Conservation (phyloP, 805 yeast genomes). For the Yamadazyma philogaea region DNA sequence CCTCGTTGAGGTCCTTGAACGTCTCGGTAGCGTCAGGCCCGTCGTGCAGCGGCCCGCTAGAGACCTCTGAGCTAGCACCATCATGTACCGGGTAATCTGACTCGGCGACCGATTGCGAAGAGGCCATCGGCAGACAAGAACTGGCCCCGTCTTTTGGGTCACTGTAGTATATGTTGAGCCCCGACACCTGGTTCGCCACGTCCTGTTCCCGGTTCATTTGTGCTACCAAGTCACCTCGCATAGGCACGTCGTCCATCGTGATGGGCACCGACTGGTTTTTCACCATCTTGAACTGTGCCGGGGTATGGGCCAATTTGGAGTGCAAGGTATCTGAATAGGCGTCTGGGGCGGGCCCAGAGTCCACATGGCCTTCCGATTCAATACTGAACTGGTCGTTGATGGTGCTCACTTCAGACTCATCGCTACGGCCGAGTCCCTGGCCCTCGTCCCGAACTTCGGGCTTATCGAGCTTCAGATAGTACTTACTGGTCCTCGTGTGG, state of each 20-base stretch:
- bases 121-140: not conserved
- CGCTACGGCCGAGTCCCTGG: constrained; percentile 6
- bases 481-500: constrained; percentile 23
- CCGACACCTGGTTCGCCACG: constrained; percentile 1
- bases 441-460: constrained; percentile 9
- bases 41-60: too few species aligned
- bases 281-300: constrained; percentile 19
- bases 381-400: constrained; percentile 25
- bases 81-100: too few species aligned
- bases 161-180: constrained; percentile 20
- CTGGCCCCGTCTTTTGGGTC: not conserved
- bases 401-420: constrained; percentile 22
- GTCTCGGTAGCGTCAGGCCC: not conserved
- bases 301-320: constrained; percentile 5
- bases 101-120: not conserved
- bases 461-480: constrained; percentile 33
- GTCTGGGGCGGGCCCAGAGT: constrained; percentile 11
- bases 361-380: too few species aligned
- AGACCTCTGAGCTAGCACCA: too few species aligned
- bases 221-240: constrained; percentile 27
- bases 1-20: not conserved
- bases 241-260: constrained; percentile 20
- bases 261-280: constrained; percentile 13
- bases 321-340: constrained; percentile 5
- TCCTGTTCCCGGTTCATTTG: constrained; percentile 9